Evolutionary conservation across 164 flowering plant genomes (phyloP).

Genomic region (Umbellularia californica): DNA sequence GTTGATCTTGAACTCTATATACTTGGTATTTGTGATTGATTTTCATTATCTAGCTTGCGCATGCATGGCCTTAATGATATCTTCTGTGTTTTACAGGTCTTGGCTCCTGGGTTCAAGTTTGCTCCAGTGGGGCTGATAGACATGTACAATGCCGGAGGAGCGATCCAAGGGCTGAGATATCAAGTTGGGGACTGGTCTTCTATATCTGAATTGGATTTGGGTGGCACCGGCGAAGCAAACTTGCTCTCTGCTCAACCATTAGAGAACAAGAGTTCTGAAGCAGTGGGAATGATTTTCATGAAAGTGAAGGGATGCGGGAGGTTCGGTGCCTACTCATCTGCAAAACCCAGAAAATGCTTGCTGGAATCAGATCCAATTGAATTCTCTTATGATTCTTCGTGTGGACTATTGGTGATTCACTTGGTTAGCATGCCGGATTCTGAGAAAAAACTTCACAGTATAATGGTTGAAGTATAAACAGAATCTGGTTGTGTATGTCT

Average conservation of each 20-base stretch:
- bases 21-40: neutral
- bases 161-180: conserved; percentile 26
- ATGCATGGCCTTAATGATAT: neutral
- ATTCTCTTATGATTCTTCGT: conserved; percentile 44
- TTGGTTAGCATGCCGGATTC: conserved; percentile 55
- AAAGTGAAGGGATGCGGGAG: conserved; percentile 79
- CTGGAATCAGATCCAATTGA: conserved; percentile 39
- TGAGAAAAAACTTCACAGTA: conserved; percentile 32
- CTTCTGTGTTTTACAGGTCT: conserved; percentile 10
- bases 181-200: conserved; percentile 6
- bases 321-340: conserved; percentile 71
- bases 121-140: conserved; percentile 58
- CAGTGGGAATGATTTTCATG: conserved; percentile 22
- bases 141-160: conserved; percentile 36
- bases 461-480: conserved; percentile 49
- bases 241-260: conserved; percentile 5
- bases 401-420: conserved; percentile 47
- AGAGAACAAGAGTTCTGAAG: conserved; percentile 17
- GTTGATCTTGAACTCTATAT: neutral
- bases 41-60: neutral
- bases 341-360: conserved; percentile 57
- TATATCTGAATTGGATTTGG: conserved; percentile 5
- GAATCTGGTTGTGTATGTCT: neutral
- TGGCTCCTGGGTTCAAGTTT: conserved; percentile 51
- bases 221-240: conserved; percentile 1